Percentiles rank a stretch among this genome's conserved stretches.
These are phyloP conservation scores for Hypoxylon sp. DNA, from an alignment of 2,329 filamentous ascomycete species.

Conservation along the genomic window DNA sequence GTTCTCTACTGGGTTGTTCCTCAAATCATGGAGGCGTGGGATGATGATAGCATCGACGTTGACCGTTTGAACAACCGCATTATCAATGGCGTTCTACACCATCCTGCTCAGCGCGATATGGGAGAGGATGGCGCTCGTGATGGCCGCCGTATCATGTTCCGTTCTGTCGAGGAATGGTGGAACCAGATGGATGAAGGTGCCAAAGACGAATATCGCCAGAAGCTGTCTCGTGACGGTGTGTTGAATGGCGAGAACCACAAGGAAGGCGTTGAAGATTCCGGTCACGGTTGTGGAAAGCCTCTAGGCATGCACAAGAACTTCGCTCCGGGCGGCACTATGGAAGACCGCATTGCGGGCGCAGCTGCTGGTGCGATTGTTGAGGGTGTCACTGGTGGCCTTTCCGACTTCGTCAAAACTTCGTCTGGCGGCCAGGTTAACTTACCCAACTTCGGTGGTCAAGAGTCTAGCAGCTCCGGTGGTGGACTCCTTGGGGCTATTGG, in stretches of 20 bases:
- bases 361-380: slow-evolving; percentile 69
- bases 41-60: slow-evolving; percentile 78
- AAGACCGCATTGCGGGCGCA: slow-evolving; percentile 68
- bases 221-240: slow-evolving; percentile 84
- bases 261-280: slow-evolving; percentile 83
- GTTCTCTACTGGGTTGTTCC: slow-evolving; percentile 89
- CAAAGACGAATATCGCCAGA: slow-evolving; percentile 75
- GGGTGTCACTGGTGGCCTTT: slow-evolving; percentile 67
- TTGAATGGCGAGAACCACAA: slow-evolving; percentile 85
- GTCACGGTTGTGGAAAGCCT: slow-evolving; percentile 85
- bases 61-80: slow-evolving; percentile 80
- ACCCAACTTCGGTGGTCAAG: slow-evolving; percentile 52
- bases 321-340: slow-evolving; percentile 60
- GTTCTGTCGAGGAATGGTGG: slow-evolving; percentile 89
- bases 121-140: slow-evolving; percentile 78
- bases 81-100: slow-evolving; percentile 85
- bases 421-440: slow-evolving; percentile 55
- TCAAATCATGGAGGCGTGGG: slow-evolving; percentile 88
- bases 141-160: slow-evolving; percentile 81
- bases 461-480: slow-evolving; percentile 74
- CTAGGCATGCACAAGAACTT: slow-evolving; percentile 81
- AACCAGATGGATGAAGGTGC: slow-evolving; percentile 70
- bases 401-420: slow-evolving; percentile 60
- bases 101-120: slow-evolving; percentile 80
- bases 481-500: slow-evolving; percentile 78